phyloP scores from a whole-genome alignment of 2,329 filamentous ascomycete species.

The Dactylellina cionopaga region DNA sequence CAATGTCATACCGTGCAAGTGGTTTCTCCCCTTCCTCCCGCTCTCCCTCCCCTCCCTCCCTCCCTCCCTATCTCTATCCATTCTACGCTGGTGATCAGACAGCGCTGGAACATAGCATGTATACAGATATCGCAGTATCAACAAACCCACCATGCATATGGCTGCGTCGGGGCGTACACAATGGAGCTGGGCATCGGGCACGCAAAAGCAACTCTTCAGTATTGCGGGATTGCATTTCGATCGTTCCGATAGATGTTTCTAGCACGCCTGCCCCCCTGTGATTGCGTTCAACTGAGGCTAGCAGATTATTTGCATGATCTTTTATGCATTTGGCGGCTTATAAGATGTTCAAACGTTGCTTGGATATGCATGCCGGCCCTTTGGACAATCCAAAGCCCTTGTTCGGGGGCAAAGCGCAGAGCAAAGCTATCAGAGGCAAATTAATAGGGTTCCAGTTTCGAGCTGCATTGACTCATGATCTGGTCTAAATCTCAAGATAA shows the following conservation, averaged over 20 bases:
- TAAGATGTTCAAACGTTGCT: constrained; percentile 17
- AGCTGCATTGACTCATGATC: constrained; percentile 47
- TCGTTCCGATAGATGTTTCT: constrained; percentile 35
- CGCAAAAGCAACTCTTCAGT: constrained; percentile 2
- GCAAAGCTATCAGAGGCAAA: constrained; percentile 22
- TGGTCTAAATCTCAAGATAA: constrained; percentile 29
- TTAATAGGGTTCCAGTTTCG: constrained; percentile 12
- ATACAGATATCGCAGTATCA: not conserved
- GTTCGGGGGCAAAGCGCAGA: constrained; percentile 16
- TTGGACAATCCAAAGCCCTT: constrained; percentile 24
- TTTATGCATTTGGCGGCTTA: constrained; percentile 26
- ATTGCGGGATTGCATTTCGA: constrained; percentile 28
- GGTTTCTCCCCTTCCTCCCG: no score
- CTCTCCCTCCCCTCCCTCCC: no score
- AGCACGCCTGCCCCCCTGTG: constrained; percentile 13
- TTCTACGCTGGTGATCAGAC: no score
- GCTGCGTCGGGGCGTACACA: constrained; percentile 1
- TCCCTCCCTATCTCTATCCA: no score
- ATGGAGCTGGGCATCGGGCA: constrained; percentile 6
- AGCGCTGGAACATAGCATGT: no score
- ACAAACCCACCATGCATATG: constrained; percentile 3
- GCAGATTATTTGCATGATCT: constrained; percentile 35
- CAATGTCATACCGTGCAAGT: no score
- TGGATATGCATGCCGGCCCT: constrained; percentile 24
- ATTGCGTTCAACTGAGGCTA: constrained; percentile 28